Conservation (phyloP, 2,329 filamentous ascomycete genomes). For the Ascochyta viciae-villosae region DNA sequence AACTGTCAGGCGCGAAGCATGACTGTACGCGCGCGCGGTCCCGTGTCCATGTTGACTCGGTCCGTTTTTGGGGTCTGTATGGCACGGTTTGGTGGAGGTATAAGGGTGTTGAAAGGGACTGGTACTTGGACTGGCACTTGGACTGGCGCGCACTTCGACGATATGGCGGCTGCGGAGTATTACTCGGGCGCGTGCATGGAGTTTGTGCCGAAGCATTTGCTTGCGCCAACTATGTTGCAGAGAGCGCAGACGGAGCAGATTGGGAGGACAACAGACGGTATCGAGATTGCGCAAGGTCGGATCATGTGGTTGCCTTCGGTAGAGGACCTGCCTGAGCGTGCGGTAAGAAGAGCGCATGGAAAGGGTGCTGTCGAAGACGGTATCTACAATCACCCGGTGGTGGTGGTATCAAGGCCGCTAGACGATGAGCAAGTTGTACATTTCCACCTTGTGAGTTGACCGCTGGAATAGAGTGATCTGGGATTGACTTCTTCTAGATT, state of each 20-base stretch:
- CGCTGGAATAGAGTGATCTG: background rate
- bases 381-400: constrained; percentile 44
- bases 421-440: constrained; percentile 36
- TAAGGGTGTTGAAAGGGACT: constrained; percentile 7
- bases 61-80: constrained; percentile 1
- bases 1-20: constrained; percentile 7
- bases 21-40: constrained; percentile 10
- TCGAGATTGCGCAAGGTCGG: constrained; percentile 32
- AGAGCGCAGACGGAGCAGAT: constrained; percentile 24
- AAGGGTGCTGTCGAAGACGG: constrained; percentile 43
- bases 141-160: background rate
- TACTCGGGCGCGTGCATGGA: constrained; percentile 11
- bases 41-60: constrained; percentile 3
- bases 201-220: constrained; percentile 7
- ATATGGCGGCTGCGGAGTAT: constrained; percentile 16
- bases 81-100: constrained; percentile 5
- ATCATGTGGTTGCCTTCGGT: constrained; percentile 44
- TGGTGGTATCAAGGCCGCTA: constrained; percentile 41
- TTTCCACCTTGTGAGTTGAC: constrained; percentile 44
- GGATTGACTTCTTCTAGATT: constrained; percentile 35
- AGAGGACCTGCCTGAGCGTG: constrained; percentile 34
- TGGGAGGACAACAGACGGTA: constrained; percentile 20
- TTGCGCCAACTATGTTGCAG: constrained; percentile 5
- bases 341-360: constrained; percentile 38
- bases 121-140: background rate